Conservation (phyloP, 352 stramenopile species). For the Phytophthora ramorum region DNA sequence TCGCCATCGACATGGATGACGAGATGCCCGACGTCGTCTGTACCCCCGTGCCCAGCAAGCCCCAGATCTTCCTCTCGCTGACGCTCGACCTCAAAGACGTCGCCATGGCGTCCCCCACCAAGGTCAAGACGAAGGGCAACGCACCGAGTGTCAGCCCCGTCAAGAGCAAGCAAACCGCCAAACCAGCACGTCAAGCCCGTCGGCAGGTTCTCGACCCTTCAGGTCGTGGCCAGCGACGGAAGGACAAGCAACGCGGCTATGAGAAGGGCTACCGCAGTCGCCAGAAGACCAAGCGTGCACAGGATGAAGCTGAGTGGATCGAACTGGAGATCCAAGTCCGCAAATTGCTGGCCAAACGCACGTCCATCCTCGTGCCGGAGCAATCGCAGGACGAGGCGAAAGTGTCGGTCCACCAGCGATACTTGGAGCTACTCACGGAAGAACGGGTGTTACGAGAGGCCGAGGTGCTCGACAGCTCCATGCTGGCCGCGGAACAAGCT, state of each 20-base stretch:
- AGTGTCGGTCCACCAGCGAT: constrained; percentile 18
- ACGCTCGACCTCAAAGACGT: constrained; percentile 8
- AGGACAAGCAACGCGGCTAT: constrained; percentile 45
- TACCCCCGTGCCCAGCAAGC: constrained; percentile 8
- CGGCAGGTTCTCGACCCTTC: constrained; percentile 16
- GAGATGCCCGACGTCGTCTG: constrained; percentile 19
- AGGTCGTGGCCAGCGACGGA: constrained; percentile 29
- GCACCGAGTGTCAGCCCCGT: constrained; percentile 15
- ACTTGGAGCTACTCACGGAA: constrained; percentile 33
- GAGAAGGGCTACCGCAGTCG: constrained; percentile 43
- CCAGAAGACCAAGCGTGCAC: constrained; percentile 13
- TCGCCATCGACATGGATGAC: constrained; percentile 37
- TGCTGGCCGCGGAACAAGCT: constrained; percentile 19
- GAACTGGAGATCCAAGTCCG: constrained; percentile 32
- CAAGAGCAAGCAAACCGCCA: constrained; percentile 21
- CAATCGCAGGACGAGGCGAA: constrained; percentile 8
- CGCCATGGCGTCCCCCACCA: not conserved
- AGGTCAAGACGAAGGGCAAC: constrained; percentile 3
- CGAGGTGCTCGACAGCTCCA: constrained; percentile 17
- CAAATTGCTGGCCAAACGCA: constrained; percentile 29
- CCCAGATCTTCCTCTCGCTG: constrained; percentile 8
- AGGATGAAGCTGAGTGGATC: constrained; percentile 31
- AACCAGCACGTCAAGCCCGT: constrained; percentile 16
- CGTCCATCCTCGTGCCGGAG: constrained; percentile 14
- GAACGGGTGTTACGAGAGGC: constrained; percentile 27